Percentiles rank a stretch among this genome's conserved stretches.
Evolutionary conservation across 2,329 filamentous ascomycete species (phyloP).

Genomic region (Talaromyces sp.): DNA sequence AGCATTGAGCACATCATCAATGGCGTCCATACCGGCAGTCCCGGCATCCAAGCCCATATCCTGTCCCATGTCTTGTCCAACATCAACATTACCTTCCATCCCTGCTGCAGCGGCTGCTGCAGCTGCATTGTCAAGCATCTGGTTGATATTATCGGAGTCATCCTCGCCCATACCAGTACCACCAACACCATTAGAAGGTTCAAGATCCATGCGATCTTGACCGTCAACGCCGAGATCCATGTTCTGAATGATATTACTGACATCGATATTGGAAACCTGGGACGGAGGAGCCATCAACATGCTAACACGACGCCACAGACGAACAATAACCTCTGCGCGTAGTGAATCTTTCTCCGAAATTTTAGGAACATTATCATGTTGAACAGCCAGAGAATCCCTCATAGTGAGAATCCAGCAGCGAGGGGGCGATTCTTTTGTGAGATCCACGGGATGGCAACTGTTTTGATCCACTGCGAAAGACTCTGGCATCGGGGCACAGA

Average conservation of each 20-base stretch:
- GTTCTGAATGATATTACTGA: constrained; percentile 47
- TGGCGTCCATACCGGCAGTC: constrained; percentile 38
- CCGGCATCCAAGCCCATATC: constrained; percentile 31
- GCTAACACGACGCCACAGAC: constrained; percentile 49
- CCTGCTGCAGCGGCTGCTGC: constrained; percentile 40
- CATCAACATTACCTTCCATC: constrained; percentile 24
- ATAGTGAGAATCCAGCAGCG: constrained; percentile 43
- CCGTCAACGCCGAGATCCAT: constrained; percentile 43
- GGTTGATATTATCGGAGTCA: constrained; percentile 39
- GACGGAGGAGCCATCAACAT: constrained; percentile 41
- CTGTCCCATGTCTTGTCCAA: background rate
- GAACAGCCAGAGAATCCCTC: constrained; percentile 42
- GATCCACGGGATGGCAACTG: constrained; percentile 37
- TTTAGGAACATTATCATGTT: constrained; percentile 43
- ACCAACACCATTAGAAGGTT: constrained; percentile 19
- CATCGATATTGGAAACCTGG: constrained; percentile 45
- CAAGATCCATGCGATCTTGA: constrained; percentile 38
- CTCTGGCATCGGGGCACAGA: constrained; percentile 45
- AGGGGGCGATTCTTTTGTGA: constrained; percentile 36
- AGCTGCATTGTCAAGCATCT: constrained; percentile 44
- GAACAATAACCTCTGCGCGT: constrained; percentile 48
- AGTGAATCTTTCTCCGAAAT: constrained; percentile 48
- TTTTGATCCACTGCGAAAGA: constrained; percentile 44
- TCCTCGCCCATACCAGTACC: constrained; percentile 22
- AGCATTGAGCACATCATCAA: constrained; percentile 49